A percentile compares a stretch with the other conserved stretches of the same genome.
Conservation (phyloP, 768 basidiomycete genomes). For the Hericium coralloides region DNA sequence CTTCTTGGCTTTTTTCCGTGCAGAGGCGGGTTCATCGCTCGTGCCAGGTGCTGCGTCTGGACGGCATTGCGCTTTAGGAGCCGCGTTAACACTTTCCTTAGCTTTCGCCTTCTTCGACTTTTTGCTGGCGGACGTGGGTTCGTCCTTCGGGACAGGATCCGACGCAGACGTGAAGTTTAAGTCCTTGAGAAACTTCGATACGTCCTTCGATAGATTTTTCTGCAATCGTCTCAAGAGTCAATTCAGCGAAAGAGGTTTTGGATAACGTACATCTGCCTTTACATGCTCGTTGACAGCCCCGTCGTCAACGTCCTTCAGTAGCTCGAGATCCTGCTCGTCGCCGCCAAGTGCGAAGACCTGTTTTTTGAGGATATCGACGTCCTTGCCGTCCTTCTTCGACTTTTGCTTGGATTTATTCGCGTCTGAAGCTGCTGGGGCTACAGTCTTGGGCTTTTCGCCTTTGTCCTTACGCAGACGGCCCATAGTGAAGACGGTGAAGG, state of each 20-base stretch:
- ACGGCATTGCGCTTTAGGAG: not conserved
- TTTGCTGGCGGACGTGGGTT: not conserved
- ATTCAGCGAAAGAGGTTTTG: slow-evolving; percentile 13
- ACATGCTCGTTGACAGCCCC: slow-evolving; percentile 18
- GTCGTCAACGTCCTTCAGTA: slow-evolving; percentile 32
- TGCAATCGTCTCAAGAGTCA: slow-evolving; percentile 12
- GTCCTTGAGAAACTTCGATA: slow-evolving; percentile 36
- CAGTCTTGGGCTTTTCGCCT: not conserved
- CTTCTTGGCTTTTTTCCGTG: not conserved
- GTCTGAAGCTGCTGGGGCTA: not conserved
- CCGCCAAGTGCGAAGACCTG: slow-evolving; percentile 38
- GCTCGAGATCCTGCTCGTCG: slow-evolving; percentile 35
- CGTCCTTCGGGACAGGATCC: not conserved
- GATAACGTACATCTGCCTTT: slow-evolving; percentile 18
- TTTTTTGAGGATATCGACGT: slow-evolving; percentile 18
- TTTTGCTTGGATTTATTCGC: slow-evolving; percentile 9
- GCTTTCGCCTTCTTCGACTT: slow-evolving; percentile 1
- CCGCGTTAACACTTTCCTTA: not conserved
- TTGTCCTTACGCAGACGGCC: slow-evolving; percentile 14
- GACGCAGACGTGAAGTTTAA: slow-evolving; percentile 8
- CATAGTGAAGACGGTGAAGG: slow-evolving; percentile 2
- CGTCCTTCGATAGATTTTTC: slow-evolving; percentile 36
- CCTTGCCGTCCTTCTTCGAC: slow-evolving; percentile 1
- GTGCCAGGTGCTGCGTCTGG: too few relatives aligned
- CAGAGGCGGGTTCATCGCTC: too few relatives aligned